These are phyloP conservation scores for Cunninghamia lanceolata DNA, from an alignment of 75 land plant genomes.

Conservation along the genomic window DNA sequence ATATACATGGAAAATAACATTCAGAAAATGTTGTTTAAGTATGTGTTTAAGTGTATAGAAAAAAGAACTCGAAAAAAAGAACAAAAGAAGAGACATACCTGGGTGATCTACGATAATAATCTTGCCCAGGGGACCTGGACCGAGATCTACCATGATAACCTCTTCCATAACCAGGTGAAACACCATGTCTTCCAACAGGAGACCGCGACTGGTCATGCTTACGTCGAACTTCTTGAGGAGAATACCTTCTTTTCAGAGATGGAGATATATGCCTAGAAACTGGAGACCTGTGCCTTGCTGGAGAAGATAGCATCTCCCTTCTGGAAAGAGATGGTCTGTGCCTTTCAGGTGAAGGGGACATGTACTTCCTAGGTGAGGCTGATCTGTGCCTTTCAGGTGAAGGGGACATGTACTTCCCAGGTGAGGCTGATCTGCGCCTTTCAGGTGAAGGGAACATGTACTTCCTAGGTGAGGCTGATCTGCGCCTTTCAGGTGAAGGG, in stretches of 20 bases:
- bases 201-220: conserved; percentile 16
- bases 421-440: conserved; percentile 5
- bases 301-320: not conserved
- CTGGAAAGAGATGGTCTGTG: conserved; percentile 2
- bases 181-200: conserved; percentile 23
- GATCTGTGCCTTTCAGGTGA: conserved; percentile 7
- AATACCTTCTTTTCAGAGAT: conserved; percentile 9
- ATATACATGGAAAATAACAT: not conserved
- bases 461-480: conserved; percentile 2
- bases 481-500: conserved; percentile 9
- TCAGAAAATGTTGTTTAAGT: not conserved
- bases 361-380: conserved; percentile 12
- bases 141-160: conserved; percentile 28
- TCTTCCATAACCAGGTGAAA: conserved; percentile 26
- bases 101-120: conserved; percentile 23
- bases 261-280: conserved; percentile 6
- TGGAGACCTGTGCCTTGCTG: not conserved
- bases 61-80: not conserved
- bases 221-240: conserved; percentile 14
- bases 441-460: not conserved
- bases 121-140: conserved; percentile 31
- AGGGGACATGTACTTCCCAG: not conserved
- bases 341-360: not conserved
- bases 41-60: not conserved
- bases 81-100: conserved; percentile 7